Percentiles rank a stretch among this genome's conserved stretches.
These are phyloP conservation scores for Beta macrorhiza DNA, from an alignment of 179 eudicot species.

Conservation along the genomic window DNA sequence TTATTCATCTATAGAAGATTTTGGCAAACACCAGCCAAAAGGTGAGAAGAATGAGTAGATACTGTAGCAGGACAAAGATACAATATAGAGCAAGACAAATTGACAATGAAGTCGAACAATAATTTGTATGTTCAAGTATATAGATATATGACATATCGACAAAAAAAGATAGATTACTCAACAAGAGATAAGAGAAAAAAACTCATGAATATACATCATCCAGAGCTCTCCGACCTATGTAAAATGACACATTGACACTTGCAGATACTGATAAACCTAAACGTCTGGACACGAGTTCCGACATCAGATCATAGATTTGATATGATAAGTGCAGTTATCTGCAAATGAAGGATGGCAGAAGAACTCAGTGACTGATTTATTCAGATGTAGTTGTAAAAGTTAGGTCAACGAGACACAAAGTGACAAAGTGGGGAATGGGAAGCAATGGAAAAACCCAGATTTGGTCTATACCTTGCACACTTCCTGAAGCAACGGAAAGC, in stretches of 20 bases:
- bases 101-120: too few relatives aligned
- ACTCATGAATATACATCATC: background rate
- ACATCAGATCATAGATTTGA: background rate
- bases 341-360: background rate
- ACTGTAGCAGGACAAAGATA: background rate
- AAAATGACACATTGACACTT: background rate
- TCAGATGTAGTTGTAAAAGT: background rate
- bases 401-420: background rate
- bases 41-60: background rate
- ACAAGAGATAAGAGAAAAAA: background rate
- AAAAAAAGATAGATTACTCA: background rate
- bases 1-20: background rate
- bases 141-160: background rate
- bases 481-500: background rate
- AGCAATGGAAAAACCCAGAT: background rate
- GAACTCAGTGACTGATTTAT: background rate
- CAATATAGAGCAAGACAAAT: too few relatives aligned
- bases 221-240: background rate
- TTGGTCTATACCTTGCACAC: background rate
- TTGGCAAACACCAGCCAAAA: slow-evolving; percentile 1
- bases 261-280: background rate
- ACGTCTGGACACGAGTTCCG: background rate
- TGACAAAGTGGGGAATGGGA: background rate
- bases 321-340: background rate
- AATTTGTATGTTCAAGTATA: background rate